Percentiles rank a stretch among this genome's conserved stretches.
These are phyloP conservation scores for Rhododendron ovatum DNA, from an alignment of 148 eudicot genomes.

Conservation along the genomic window DNA sequence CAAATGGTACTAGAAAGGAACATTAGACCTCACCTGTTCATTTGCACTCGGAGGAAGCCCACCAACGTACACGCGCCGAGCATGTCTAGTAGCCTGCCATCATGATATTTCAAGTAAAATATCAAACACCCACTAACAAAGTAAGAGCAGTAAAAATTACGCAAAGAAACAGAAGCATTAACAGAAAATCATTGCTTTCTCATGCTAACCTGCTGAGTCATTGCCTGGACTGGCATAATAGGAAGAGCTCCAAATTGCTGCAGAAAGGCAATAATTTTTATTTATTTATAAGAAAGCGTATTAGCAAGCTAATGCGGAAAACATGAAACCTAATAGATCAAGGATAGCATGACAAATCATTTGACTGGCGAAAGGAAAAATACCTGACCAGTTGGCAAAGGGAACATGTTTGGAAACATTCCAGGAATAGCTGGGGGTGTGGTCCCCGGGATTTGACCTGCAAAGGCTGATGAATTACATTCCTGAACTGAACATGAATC, in stretches of 20 bases:
- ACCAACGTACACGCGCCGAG: constrained; percentile 97
- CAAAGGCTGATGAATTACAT: constrained; percentile 23
- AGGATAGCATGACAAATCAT: neutral
- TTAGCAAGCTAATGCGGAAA: neutral
- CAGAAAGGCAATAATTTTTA: neutral
- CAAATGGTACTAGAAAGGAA: neutral
- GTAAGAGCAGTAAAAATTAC: neutral
- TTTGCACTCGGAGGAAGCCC: constrained; percentile 92
- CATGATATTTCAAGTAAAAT: neutral
- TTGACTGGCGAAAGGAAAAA: neutral
- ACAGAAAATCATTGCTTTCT: neutral
- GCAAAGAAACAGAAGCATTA: neutral
- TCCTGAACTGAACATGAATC: neutral
- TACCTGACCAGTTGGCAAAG: constrained; percentile 65
- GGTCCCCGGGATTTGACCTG: constrained; percentile 71
- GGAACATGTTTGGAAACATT: constrained; percentile 70
- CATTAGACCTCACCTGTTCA: constrained; percentile 66
- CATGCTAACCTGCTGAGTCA: constrained; percentile 95
- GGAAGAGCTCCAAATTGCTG: constrained; percentile 77
- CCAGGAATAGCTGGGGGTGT: constrained; percentile 63
- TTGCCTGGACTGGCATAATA: constrained; percentile 89
- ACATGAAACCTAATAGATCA: neutral
- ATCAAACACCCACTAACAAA: neutral
- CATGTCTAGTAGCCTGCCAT: constrained; percentile 95
- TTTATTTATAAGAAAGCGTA: neutral